A percentile compares a stretch with the other conserved stretches of the same genome.
phyloP scores from a whole-genome alignment of 805 yeast genomes.

The Candida pseudoglaebosa region DNA sequence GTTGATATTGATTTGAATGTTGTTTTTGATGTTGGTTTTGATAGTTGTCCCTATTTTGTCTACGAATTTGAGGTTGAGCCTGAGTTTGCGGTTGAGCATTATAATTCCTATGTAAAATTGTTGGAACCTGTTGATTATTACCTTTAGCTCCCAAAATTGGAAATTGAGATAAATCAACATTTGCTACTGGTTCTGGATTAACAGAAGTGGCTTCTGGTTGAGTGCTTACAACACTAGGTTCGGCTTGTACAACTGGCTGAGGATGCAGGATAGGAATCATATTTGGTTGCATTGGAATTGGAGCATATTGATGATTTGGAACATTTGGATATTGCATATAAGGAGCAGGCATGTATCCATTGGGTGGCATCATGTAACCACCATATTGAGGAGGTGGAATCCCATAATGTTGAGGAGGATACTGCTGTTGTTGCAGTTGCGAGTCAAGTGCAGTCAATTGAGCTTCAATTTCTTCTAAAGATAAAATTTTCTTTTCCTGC shows the following conservation, averaged over 20 bases:
- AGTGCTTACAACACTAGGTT: slow-evolving; percentile 2
- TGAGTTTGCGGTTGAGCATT: slow-evolving; percentile 14
- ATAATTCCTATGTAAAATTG: slow-evolving; percentile 10
- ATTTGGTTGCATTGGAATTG: slow-evolving; percentile 12
- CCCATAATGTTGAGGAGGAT: slow-evolving; percentile 32
- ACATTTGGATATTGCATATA: slow-evolving; percentile 30
- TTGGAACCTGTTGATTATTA: slow-evolving; percentile 13
- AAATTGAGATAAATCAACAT: slow-evolving; percentile 43
- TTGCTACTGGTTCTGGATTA: slow-evolving; percentile 3
- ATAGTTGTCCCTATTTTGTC: slow-evolving; percentile 10
- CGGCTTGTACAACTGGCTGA: slow-evolving; percentile 11
- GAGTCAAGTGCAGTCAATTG: slow-evolving; percentile 51
- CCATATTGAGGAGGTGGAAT: slow-evolving; percentile 30
- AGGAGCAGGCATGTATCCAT: slow-evolving; percentile 32
- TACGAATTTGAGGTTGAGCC: slow-evolving; percentile 9
- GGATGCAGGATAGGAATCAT: slow-evolving; percentile 11
- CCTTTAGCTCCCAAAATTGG: slow-evolving; percentile 53
- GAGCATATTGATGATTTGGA: slow-evolving; percentile 21
- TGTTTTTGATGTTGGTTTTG: slow-evolving; percentile 20
- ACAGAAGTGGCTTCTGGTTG: slow-evolving; percentile 2
- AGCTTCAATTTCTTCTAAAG: slow-evolving; percentile 84
- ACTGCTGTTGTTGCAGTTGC: slow-evolving; percentile 23
- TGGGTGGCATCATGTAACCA: slow-evolving; percentile 41
- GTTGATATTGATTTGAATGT: slow-evolving; percentile 21
- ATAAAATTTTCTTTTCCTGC: slow-evolving; percentile 48